These are phyloP conservation scores for Carex myosuroides DNA, from an alignment of 176 grass and related monocot genomes.

Conservation along the genomic window DNA sequence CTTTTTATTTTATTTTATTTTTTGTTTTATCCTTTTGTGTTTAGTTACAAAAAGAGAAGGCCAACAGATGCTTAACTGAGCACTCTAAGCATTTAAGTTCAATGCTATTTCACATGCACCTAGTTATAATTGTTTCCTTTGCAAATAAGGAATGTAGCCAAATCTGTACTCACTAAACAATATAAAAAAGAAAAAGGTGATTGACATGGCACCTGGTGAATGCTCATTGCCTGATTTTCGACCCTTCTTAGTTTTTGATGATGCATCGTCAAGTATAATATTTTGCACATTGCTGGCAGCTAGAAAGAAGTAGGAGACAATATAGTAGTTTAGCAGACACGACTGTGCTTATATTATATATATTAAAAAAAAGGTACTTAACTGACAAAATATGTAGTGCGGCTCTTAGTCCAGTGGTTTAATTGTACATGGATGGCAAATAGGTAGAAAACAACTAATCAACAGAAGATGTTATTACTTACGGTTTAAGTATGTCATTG, in stretches of 20 bases:
- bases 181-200: background rate
- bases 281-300: conserved; percentile 39
- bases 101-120: background rate
- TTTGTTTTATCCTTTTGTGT: background rate
- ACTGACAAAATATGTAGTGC: background rate
- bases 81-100: background rate
- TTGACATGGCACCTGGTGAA: conserved; percentile 3
- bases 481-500: conserved; percentile 59
- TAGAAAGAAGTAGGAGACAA: conserved; percentile 25
- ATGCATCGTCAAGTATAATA: conserved; percentile 34
- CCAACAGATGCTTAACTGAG: background rate
- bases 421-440: background rate
- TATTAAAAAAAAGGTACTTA: background rate
- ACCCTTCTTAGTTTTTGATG: conserved; percentile 21
- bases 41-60: background rate
- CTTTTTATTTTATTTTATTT: background rate
- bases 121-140: conserved; percentile 4
- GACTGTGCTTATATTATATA: background rate
- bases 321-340: conserved; percentile 6
- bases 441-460: background rate
- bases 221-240: conserved; percentile 15
- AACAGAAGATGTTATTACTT: conserved; percentile 17
- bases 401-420: background rate
- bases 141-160: background rate
- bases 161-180: background rate